phyloP scores from a whole-genome alignment of 768 basidiomycete genomes.

The Tricholoma sp. region DNA sequence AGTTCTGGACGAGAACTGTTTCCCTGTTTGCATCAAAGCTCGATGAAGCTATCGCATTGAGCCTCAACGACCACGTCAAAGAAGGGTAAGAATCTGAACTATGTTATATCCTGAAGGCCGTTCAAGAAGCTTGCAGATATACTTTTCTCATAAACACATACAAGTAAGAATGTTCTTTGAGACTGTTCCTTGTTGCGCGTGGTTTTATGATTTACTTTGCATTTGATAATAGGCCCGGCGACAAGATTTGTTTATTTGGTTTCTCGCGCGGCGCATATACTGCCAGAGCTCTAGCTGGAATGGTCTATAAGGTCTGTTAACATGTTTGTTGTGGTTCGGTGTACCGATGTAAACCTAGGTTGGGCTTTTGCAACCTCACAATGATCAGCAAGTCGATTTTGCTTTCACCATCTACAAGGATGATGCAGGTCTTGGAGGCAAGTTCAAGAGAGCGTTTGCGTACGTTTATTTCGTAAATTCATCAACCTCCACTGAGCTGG shows the following conservation, averaged over 20 bases:
- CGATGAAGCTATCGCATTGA: constrained; percentile 18
- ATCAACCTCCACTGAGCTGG: neutral
- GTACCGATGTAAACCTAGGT: constrained; percentile 12
- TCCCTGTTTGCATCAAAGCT: constrained; percentile 12
- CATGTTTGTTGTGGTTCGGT: neutral
- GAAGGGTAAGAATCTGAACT: constrained; percentile 17
- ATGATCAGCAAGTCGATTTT: constrained; percentile 28
- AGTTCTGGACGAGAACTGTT: constrained; percentile 14
- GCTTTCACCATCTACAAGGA: constrained; percentile 29
- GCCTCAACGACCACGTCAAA: constrained; percentile 26
- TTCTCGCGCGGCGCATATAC: constrained; percentile 24
- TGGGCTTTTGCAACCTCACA: constrained; percentile 24
- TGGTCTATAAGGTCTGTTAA: constrained; percentile 25
- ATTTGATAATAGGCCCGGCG: constrained; percentile 15
- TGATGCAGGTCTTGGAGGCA: constrained; percentile 22
- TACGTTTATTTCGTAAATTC: neutral
- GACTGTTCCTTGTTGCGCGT: neutral
- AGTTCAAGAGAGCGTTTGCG: constrained; percentile 28
- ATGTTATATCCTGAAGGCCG: neutral
- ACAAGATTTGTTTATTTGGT: constrained; percentile 25
- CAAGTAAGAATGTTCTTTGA: constrained; percentile 6
- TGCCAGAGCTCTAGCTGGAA: constrained; percentile 26
- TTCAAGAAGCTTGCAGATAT: constrained; percentile 9
- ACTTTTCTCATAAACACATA: constrained; percentile 20
- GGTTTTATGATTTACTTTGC: neutral